Conservation (phyloP, 1,284 basidiomycete species). For the Flammula alnicola region DNA sequence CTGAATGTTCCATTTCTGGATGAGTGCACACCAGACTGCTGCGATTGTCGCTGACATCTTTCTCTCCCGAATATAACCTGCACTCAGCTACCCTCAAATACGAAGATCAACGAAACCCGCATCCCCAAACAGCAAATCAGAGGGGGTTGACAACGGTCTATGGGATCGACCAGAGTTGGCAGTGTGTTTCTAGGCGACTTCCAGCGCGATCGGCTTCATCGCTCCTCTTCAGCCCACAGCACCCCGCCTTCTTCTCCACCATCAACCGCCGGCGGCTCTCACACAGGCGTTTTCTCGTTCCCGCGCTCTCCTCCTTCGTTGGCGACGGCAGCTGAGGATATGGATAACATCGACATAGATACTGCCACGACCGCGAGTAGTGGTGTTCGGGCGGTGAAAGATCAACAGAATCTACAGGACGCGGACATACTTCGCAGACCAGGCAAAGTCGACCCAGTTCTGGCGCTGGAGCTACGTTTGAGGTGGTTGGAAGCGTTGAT, state of each 20-base stretch:
- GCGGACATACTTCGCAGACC: slow-evolving; percentile 23
- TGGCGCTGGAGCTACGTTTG: slow-evolving; percentile 73
- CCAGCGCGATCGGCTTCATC: slow-evolving; percentile 56
- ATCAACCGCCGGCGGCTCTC: slow-evolving; percentile 34
- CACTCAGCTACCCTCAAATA: background rate
- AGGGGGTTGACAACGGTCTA: slow-evolving; percentile 26
- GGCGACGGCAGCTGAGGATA: slow-evolving; percentile 15
- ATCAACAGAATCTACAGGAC: slow-evolving; percentile 1
- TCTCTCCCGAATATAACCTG: slow-evolving; percentile 1
- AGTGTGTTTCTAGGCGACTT: slow-evolving; percentile 79
- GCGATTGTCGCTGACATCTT: too few relatives aligned
- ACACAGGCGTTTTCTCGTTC: slow-evolving; percentile 25
- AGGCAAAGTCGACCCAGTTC: slow-evolving; percentile 56
- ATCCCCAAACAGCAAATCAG: background rate
- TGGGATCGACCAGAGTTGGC: slow-evolving; percentile 56
- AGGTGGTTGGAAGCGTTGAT: slow-evolving; percentile 79
- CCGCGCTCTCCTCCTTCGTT: slow-evolving; percentile 20
- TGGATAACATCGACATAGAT: slow-evolving; percentile 23
- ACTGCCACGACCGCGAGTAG: slow-evolving; percentile 1
- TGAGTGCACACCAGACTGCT: too few relatives aligned
- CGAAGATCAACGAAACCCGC: background rate
- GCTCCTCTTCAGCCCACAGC: slow-evolving; percentile 51
- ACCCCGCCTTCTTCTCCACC: slow-evolving; percentile 67
- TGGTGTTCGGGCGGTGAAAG: background rate
- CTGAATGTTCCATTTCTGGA: background rate